These are phyloP conservation scores for Colletotrichum sp. DNA, from an alignment of 2,329 filamentous ascomycete species.

Conservation along the genomic window DNA sequence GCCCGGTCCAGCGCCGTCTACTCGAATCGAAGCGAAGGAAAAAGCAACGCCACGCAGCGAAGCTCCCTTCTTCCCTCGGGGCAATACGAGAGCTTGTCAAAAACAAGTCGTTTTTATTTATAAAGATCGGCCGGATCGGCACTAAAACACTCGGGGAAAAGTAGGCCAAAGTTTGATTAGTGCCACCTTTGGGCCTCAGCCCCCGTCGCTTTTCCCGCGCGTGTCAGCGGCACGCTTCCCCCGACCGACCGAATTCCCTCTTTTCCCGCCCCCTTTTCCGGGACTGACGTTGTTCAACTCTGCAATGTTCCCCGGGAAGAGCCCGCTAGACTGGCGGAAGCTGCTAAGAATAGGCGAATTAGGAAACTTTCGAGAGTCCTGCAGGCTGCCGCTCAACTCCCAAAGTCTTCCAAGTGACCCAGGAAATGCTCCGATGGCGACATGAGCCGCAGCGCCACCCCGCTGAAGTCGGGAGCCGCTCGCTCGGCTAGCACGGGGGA, in stretches of 20 bases:
- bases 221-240: not conserved
- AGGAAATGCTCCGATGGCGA: not conserved
- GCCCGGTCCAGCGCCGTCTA: not conserved
- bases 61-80: not conserved
- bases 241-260: not conserved
- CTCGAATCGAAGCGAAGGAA: not conserved
- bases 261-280: not conserved
- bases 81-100: not conserved
- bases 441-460: not conserved
- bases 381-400: not conserved
- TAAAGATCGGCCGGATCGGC: conserved; percentile 14
- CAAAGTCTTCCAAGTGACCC: not conserved
- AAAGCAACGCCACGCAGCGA: not conserved
- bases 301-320: not conserved
- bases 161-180: conserved; percentile 1
- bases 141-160: not conserved
- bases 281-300: not conserved
- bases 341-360: conserved; percentile 1
- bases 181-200: not conserved
- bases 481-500: not conserved
- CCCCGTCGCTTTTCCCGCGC: not conserved
- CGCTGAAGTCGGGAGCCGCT: not conserved
- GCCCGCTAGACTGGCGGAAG: not conserved
- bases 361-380: not conserved
- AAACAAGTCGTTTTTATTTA: not conserved